Conservation (phyloP, 2,329 filamentous ascomycete genomes). For the Colletotrichum navitas region DNA sequence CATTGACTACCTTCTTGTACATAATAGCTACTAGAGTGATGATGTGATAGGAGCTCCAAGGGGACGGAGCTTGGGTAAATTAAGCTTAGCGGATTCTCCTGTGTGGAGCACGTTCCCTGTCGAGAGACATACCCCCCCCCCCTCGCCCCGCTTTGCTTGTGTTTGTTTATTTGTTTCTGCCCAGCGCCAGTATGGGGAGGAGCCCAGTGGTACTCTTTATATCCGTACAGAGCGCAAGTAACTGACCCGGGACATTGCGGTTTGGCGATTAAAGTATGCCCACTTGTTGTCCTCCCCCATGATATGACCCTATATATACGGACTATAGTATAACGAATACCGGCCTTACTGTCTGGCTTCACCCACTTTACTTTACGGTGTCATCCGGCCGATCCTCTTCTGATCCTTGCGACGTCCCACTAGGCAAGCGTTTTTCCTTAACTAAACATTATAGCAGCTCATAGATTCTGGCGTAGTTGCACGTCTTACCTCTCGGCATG, state of each 20-base stretch:
- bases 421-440: neutral
- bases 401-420: neutral
- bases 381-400: slow-evolving; percentile 4
- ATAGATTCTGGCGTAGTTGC: slow-evolving; percentile 1
- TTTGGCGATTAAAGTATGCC: neutral
- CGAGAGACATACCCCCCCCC: too few relatives aligned
- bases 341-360: neutral
- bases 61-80: slow-evolving; percentile 11
- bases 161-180: neutral
- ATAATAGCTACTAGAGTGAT: slow-evolving; percentile 10
- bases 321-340: neutral
- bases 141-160: neutral
- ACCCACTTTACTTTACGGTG: slow-evolving; percentile 1
- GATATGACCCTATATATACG: neutral
- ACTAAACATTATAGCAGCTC: neutral
- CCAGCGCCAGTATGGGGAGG: neutral
- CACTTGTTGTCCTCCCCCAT: neutral
- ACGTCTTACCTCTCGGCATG: neutral
- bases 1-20: neutral
- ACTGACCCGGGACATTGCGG: neutral
- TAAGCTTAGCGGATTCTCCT: slow-evolving; percentile 24
- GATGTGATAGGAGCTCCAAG: slow-evolving; percentile 25
- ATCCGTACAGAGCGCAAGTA: neutral
- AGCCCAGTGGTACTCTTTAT: neutral
- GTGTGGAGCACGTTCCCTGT: neutral